Evolutionary conservation across 169 alveolate species (phyloP).

Genomic region (Plasmodium blacklocki): DNA sequence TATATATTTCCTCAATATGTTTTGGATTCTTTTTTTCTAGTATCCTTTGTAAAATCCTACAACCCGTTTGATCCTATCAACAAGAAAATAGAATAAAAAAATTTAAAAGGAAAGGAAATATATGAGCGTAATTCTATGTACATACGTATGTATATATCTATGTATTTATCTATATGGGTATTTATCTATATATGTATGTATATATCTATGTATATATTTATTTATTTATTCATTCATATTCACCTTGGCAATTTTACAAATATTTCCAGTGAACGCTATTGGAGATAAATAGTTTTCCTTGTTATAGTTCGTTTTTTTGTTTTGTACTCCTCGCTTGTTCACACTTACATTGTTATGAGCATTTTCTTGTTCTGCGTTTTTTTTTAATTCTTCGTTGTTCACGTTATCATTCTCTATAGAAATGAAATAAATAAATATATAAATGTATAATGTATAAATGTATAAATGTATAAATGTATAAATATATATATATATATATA

Average conservation of each 20-base stretch:
- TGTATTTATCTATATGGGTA: neutral
- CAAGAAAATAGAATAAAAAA: neutral
- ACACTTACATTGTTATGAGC: neutral
- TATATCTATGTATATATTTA: neutral
- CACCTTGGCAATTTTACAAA: constrained; percentile 49
- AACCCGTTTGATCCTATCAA: constrained; percentile 90
- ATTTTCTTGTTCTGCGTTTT: constrained; percentile 2
- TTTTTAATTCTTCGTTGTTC: constrained; percentile 4
- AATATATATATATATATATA: neutral
- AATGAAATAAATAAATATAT: neutral
- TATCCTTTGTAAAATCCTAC: constrained; percentile 89
- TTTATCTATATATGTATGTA: too few species aligned
- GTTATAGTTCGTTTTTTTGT: neutral
- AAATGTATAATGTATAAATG: neutral
- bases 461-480: neutral
- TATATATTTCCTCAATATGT: constrained; percentile 80
- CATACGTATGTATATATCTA: too few species aligned
- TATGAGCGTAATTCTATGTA: neutral
- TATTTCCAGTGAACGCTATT: constrained; percentile 17
- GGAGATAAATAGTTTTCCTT: constrained; percentile 9
- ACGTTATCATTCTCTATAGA: constrained; percentile 1
- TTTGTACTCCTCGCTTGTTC: neutral
- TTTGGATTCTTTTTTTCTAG: constrained; percentile 86
- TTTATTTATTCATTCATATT: neutral
- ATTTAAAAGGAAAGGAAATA: neutral